Conservation (phyloP, 2,329 filamentous ascomycete species). For the Dichotomopilus funicola region DNA sequence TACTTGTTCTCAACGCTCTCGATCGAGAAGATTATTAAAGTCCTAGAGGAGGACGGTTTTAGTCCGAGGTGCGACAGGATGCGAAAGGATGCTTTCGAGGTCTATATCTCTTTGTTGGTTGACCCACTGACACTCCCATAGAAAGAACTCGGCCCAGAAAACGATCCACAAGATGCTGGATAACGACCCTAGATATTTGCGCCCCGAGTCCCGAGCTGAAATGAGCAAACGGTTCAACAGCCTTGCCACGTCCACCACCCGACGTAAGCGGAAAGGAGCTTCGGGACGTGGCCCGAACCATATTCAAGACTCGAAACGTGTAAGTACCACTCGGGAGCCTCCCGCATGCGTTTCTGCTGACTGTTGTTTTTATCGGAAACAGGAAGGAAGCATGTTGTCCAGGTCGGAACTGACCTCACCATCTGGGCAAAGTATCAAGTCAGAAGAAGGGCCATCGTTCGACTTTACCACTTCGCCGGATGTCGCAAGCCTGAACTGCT, state of each 20-base stretch:
- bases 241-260: slow-evolving; percentile 35
- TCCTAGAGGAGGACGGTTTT: slow-evolving; percentile 38
- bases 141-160: slow-evolving; percentile 53
- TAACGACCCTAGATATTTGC: slow-evolving; percentile 53
- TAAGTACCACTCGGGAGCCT: background rate
- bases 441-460: slow-evolving; percentile 11
- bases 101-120: no score
- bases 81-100: no score
- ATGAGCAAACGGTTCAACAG: slow-evolving; percentile 45
- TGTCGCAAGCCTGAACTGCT: background rate
- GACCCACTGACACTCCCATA: slow-evolving; percentile 22
- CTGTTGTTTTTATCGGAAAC: background rate
- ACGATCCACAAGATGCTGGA: slow-evolving; percentile 50
- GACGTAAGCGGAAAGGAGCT: slow-evolving; percentile 20
- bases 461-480: slow-evolving; percentile 12
- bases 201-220: slow-evolving; percentile 44
- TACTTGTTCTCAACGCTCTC: slow-evolving; percentile 52
- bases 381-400: background rate
- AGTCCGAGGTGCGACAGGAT: slow-evolving; percentile 37
- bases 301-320: background rate
- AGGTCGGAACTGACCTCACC: slow-evolving; percentile 10
- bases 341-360: background rate
- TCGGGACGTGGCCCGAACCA: background rate
- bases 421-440: slow-evolving; percentile 9
- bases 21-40: slow-evolving; percentile 46